Evolutionary conservation across 1,139 yeast genomes (phyloP).

Genomic region (Nematodospora anomalae): DNA sequence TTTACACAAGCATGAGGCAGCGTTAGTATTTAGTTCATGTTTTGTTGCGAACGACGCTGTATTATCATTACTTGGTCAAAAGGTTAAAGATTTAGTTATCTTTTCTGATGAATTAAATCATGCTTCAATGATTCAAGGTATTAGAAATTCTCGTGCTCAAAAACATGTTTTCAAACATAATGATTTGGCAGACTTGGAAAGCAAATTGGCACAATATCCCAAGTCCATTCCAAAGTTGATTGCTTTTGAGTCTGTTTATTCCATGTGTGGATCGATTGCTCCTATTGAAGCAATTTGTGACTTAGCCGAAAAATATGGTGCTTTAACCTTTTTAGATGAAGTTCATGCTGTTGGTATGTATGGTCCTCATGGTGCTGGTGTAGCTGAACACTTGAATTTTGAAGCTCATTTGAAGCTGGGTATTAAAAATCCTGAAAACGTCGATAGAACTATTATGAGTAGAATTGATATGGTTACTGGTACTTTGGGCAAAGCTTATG

Average conservation of each 20-base stretch:
- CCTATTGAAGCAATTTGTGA: slow-evolving; percentile 93
- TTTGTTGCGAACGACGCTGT: slow-evolving; percentile 97
- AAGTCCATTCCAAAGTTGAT: slow-evolving; percentile 84
- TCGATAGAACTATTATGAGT: slow-evolving; percentile 71
- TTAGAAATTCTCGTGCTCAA: slow-evolving; percentile 82
- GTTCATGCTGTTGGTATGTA: slow-evolving; percentile 99
- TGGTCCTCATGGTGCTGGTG: slow-evolving; percentile 99
- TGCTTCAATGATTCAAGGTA: slow-evolving; percentile 97
- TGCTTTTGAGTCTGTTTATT: slow-evolving; percentile 95
- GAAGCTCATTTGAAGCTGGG: slow-evolving; percentile 75
- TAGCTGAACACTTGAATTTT: slow-evolving; percentile 93
- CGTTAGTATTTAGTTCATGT: slow-evolving; percentile 92
- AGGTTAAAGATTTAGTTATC: slow-evolving; percentile 83
- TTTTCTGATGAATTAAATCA: slow-evolving; percentile 93
- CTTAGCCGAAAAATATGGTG: slow-evolving; percentile 96
- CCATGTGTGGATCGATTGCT: slow-evolving; percentile 97
- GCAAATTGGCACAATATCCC: slow-evolving; percentile 75
- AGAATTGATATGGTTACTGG: slow-evolving; percentile 96
- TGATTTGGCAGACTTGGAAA: slow-evolving; percentile 79
- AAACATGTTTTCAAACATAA: slow-evolving; percentile 93
- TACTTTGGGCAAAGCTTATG: slow-evolving; percentile 95
- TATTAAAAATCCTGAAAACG: slow-evolving; percentile 45
- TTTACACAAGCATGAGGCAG: slow-evolving; percentile 92
- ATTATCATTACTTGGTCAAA: slow-evolving; percentile 87
- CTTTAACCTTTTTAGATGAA: slow-evolving; percentile 93